phyloP scores from a whole-genome alignment of 2,329 filamentous ascomycete genomes.

The Aspergillus uvarum region DNA sequence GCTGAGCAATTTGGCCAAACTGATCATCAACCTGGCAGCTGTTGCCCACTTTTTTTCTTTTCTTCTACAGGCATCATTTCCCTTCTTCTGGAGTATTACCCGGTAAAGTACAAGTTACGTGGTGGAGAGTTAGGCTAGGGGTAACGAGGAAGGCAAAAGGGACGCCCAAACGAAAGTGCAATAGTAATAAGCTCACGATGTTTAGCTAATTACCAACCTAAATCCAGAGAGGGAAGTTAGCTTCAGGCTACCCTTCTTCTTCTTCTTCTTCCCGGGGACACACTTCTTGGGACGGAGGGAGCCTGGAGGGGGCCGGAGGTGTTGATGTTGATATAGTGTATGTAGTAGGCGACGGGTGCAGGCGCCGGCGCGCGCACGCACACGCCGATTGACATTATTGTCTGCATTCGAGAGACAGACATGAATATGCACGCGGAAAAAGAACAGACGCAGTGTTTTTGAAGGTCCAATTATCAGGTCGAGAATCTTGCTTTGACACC shows the following conservation, averaged over 20 bases:
- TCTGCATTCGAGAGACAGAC: background rate
- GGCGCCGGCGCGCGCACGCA: too few species aligned
- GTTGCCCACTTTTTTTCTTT: background rate
- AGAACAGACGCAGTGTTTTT: background rate
- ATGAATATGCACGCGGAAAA: background rate
- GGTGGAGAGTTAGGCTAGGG: background rate
- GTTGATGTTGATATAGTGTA: too few species aligned
- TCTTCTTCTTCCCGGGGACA: too few species aligned
- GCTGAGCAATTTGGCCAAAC: conserved; percentile 19
- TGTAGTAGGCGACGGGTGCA: too few species aligned
- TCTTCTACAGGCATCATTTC: background rate
- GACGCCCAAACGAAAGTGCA: background rate
- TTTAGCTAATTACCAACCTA: too few species aligned
- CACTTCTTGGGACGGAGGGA: too few species aligned
- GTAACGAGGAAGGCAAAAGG: background rate
- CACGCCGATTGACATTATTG: background rate
- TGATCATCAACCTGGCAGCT: conserved; percentile 10
- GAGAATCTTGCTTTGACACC: background rate
- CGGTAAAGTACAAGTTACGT: too few species aligned
- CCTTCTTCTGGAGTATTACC: conserved; percentile 1
- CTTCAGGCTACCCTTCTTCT: too few species aligned
- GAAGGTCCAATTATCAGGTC: conserved; percentile 1
- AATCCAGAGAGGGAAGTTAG: too few species aligned
- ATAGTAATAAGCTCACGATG: background rate
- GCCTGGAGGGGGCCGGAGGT: too few species aligned